phyloP scores from a whole-genome alignment of 2,329 filamentous ascomycete species.

The Ascocoryne sarcoides region DNA sequence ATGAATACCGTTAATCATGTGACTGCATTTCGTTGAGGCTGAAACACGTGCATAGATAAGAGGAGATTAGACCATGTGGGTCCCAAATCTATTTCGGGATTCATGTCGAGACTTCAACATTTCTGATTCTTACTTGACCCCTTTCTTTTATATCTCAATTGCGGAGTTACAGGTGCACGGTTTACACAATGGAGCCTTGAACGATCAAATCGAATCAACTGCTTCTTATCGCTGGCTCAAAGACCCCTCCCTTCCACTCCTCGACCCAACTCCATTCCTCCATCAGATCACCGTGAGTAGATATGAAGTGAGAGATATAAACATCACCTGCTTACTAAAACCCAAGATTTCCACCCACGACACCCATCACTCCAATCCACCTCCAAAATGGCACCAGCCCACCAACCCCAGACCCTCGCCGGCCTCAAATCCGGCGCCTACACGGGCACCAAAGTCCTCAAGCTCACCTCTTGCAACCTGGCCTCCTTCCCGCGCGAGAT shows the following conservation, averaged over 20 bases:
- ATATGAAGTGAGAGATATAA: too few species aligned
- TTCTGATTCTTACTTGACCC: neutral
- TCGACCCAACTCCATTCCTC: neutral
- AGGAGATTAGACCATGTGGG: conserved; percentile 4
- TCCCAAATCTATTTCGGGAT: conserved; percentile 6
- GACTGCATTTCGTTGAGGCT: too few species aligned
- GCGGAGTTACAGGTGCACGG: too few species aligned
- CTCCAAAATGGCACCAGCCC: neutral
- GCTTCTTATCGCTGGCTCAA: neutral
- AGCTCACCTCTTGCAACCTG: conserved; percentile 18
- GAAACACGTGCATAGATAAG: conserved; percentile 15
- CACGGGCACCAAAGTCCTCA: conserved; percentile 22
- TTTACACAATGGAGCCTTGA: neutral
- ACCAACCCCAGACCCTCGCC: conserved; percentile 14
- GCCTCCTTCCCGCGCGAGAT: conserved; percentile 33
- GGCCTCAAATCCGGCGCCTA: conserved; percentile 19
- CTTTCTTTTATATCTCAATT: neutral
- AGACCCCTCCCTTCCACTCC: neutral
- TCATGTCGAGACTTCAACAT: neutral
- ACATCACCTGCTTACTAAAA: neutral
- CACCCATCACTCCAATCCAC: neutral
- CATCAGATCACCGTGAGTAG: neutral
- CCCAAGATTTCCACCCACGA: neutral
- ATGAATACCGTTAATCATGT: too few species aligned
- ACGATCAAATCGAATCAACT: neutral